phyloP scores from a whole-genome alignment of 106 monocot species.

The Platanthera guangdongensis region DNA sequence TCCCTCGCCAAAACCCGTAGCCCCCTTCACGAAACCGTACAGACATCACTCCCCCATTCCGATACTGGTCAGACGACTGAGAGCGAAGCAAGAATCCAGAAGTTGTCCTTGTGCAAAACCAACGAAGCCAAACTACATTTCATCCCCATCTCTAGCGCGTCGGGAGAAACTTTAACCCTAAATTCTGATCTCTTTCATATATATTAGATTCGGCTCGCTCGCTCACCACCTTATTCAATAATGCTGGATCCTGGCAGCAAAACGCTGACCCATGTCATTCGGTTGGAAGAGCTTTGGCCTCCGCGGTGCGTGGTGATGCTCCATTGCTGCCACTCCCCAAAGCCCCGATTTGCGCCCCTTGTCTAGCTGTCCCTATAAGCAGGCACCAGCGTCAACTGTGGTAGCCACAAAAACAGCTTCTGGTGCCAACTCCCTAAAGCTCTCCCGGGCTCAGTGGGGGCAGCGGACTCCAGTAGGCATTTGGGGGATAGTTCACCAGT shows the following conservation, averaged over 20 bases:
- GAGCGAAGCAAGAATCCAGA: conserved; percentile 14
- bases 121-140: not conserved
- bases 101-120: not conserved
- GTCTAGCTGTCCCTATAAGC: not conserved
- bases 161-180: not conserved
- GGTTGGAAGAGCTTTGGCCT: not conserved
- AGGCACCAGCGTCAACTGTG: not conserved
- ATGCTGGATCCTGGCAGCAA: conserved; percentile 12
- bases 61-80: not conserved
- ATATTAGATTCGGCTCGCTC: not conserved
- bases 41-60: no score
- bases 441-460: not conserved
- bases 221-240: not conserved
- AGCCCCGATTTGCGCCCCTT: conserved; percentile 24
- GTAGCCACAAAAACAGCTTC: not conserved
- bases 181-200: not conserved
- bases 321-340: conserved; percentile 29
- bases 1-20: no score
- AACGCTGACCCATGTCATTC: not conserved
- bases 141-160: conserved; percentile 2
- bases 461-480: not conserved
- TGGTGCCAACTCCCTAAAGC: conserved; percentile 10
- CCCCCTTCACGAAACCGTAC: no score
- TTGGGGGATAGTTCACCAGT: no score
- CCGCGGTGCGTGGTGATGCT: conserved; percentile 24